phyloP scores from a whole-genome alignment of 768 basidiomycete species.

The Suillus discolor region DNA sequence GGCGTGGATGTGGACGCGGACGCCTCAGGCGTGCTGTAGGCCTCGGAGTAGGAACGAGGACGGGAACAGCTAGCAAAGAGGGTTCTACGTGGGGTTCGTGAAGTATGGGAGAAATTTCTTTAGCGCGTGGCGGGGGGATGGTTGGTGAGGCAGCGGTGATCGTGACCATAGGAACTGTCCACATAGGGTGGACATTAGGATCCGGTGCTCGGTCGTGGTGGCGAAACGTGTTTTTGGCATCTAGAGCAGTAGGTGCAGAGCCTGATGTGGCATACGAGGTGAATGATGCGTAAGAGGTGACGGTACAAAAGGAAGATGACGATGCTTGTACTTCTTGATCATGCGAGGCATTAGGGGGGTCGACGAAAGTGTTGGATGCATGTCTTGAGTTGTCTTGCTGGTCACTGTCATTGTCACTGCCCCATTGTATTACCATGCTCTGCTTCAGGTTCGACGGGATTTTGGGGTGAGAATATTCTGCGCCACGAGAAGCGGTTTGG shows the following conservation, averaged over 20 bases:
- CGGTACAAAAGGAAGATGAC: constrained; percentile 1
- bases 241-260: background rate
- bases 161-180: constrained; percentile 30
- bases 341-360: background rate
- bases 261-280: background rate
- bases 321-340: constrained; percentile 4
- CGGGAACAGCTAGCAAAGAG: background rate
- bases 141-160: constrained; percentile 11
- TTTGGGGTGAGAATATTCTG: background rate
- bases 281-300: constrained; percentile 8
- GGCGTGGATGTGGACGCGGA: constrained; percentile 23
- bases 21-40: constrained; percentile 9
- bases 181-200: constrained; percentile 29
- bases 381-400: background rate
- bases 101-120: constrained; percentile 6
- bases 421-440: background rate
- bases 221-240: background rate
- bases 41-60: background rate
- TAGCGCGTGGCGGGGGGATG: background rate
- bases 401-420: background rate
- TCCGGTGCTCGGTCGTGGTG: background rate
- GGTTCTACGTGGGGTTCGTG: background rate
- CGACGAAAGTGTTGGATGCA: background rate
- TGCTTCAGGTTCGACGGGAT: background rate
- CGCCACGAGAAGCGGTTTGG: background rate